Base-by-base conservation (phyloP, 1,284 basidiomycete genomes). In the Rhodotorula sp. region DNA sequence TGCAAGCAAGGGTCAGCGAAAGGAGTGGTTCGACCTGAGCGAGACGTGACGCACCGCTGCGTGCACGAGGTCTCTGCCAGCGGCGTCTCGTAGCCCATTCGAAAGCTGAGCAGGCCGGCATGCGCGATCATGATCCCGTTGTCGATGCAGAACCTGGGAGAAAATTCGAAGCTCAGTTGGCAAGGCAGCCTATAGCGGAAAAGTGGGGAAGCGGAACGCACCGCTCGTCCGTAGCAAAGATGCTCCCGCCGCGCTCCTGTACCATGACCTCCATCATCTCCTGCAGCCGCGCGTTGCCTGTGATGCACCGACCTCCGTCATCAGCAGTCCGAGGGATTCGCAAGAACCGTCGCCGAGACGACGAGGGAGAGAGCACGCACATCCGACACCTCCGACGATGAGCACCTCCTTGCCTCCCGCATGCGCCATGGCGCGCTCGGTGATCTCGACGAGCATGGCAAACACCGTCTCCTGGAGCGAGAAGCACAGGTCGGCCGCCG, bases 111-210 rank as follows among this genome's bases (percentile, higher is more conserved):
- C 60, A 99, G 84, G 9, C 42, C 96, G 3, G 97, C 97, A 81
- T 99, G 97, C 1, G 97, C 97, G 68, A 99, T 99, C 97, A 99
- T 99, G 79, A 99, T 96, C 4, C 97, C 97, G 79, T 99, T 99
- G 82, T 99, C 97, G 74, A 99, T 98, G 82, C 96, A 98, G 82
- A 97, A 98, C 67, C 94, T 96, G 77, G 10, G 48, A 19, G 27
- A 25, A 44, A 42, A 25, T 1, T 3, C 44, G 14, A 25, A 17
- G 9, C 16, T 3, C 2, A 4, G 2, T 16, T 9, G n/a, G 58
- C 46, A 61, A 64, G 9, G 10, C 25, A 45, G 27, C 27, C 25
- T 17, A 1, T 8, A 53, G 7, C 64, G 48, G 10, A 8, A 27
- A n/a, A 55, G 72, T 25, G 74, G 56, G 53, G 45, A 16, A 42